Base-by-base conservation (phyloP, 75 land plant species). In the Gnetum montanum region DNA sequence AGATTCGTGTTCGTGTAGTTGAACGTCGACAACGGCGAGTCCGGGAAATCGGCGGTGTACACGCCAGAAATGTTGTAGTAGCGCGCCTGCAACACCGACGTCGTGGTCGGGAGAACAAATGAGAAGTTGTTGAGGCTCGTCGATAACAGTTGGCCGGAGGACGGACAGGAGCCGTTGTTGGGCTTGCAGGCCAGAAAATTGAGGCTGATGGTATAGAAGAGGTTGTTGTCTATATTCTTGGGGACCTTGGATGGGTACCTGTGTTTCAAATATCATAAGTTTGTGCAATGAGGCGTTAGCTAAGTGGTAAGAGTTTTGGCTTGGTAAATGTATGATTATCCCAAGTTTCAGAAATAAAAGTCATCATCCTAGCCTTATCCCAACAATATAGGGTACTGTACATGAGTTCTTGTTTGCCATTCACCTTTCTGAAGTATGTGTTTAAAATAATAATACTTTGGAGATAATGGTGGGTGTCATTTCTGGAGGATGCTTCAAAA, bases 111-210 rank as follows among this genome's bases (percentile, higher is more conserved):
- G 2, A 1, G 10, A 4, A 56, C 44, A 28, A 74, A 62, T 27
- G 62, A 57, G 5, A 67, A 30, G 63, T 72, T 72, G 47, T 72
- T 72, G 38, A 66, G n/a, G 33, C 63, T 54, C 1, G 75, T 63
- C 13, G 52, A 3, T 6, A 72, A 45, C 6, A 60, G 35, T 0
- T 46, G 27, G 16, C 47, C 54, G 25, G 54, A 46, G 12, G 75
- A 65, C 0, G 19, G 8, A 46, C 76, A 66, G 5, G 50, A 25
- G 5, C 34, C 1, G 20, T 34, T 54, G 31, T 18, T 10, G 1
- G 38, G 43, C 27, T 71, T 68, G 2, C 54, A 63, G 13, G 38
- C 3, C 3, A 60, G 36, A 38, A 57, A 58, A 1, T 65, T 38
- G 0, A n/a, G n/a, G 70, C 89, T 84, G 6, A 55, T 3, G 31